Evolutionary conservation across 2,329 filamentous ascomycete genomes (phyloP), one percentile per base, ranked within the genome.

Genomic region (Corinectria fuckeliana): DNA sequence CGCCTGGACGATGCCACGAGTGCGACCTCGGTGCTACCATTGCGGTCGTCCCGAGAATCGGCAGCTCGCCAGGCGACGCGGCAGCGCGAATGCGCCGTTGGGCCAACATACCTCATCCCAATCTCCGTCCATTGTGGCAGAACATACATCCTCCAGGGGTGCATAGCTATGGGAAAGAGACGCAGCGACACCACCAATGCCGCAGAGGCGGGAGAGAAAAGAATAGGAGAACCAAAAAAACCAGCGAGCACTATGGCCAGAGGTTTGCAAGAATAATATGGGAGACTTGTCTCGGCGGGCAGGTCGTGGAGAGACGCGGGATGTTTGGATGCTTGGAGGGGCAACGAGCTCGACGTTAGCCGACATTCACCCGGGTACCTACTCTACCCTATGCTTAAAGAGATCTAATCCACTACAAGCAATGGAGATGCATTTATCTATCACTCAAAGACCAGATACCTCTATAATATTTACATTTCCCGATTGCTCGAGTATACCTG

Each of bases 71-170:
- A 21, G 21, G 42, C 51, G 38, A 49, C 38, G 25, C 39, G 38
- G 44, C 38, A 55, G 28, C 32, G 56, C 50, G 48, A 47, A 50
- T 54, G 44, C 56, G 30, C 36, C 32, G 26, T 60, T 65, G 50
- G 53, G 61, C 23, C 36, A 60, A 78, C 83, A 72, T 77, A 85
- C 86, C 82, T 89, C 85, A 78, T 87, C 85, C 86, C 86, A 89
- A 76, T 88, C 86, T 76, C 82, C 84, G 77, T 89, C 86, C 86
- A 88, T 88, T 72, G 77, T 80, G 72, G 66, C 74, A 68, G 71
- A 62, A 68, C 77, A 68, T 68, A 72, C 73, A 77, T 77, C 71
- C 67, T 76, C 72, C 63, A 63, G 60, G 63, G 66, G 67, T 69
- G 62, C 75, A 78, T 77, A 72, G 63, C 69, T 69, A 61, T 53